A percentile compares a stretch with the other conserved stretches of the same genome.
These are phyloP conservation scores for Colletotrichum lindemuthianum DNA, from an alignment of 2,329 filamentous ascomycete genomes.

Conservation along the genomic window DNA sequence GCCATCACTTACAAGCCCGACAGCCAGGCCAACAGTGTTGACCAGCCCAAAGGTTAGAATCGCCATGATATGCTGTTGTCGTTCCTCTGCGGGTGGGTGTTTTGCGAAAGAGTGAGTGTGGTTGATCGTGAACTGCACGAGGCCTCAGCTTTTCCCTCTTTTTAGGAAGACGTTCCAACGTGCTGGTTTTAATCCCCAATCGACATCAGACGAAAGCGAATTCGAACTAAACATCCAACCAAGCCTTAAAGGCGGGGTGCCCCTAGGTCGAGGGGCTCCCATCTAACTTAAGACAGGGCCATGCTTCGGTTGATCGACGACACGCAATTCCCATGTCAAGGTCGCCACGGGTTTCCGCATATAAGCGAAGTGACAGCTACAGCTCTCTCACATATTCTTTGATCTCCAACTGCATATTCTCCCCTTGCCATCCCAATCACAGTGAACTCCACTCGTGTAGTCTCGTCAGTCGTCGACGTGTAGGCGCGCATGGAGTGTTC, in stretches of 20 bases:
- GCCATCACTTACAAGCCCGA: conserved; percentile 20
- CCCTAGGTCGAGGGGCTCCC: neutral
- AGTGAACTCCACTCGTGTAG: too few relatives aligned
- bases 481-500: too few relatives aligned
- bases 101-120: neutral
- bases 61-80: conserved; percentile 14
- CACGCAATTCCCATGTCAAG: neutral
- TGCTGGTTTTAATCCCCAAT: conserved; percentile 4
- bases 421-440: neutral
- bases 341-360: neutral
- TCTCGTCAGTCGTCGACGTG: too few relatives aligned
- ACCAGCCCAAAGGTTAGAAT: conserved; percentile 11
- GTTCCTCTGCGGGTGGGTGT: neutral
- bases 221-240: conserved; percentile 14
- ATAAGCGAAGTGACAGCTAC: conserved; percentile 3
- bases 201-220: conserved; percentile 21
- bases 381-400: neutral
- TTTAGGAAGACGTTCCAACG: conserved; percentile 1
- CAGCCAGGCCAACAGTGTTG: conserved; percentile 13
- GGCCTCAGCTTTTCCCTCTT: neutral
- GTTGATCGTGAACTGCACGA: neutral
- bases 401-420: too few relatives aligned
- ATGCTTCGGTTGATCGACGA: neutral
- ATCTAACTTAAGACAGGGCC: neutral
- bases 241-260: conserved; percentile 21